Evolutionary conservation across 208 protist species (phyloP).

Genomic region (Crithidia fasciculata): DNA sequence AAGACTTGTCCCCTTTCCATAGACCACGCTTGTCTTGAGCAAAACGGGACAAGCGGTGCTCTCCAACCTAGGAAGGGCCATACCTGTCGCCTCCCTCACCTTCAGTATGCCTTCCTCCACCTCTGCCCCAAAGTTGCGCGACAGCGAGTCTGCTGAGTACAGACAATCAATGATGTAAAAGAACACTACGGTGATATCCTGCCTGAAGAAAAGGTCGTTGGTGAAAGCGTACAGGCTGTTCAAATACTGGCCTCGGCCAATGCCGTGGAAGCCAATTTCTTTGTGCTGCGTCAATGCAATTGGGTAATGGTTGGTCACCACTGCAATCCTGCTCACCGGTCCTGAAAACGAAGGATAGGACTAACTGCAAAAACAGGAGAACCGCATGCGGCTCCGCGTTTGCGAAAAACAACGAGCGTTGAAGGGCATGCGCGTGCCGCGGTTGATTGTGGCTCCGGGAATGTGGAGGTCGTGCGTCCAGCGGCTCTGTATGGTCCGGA

Average conservation of each 20-base stretch:
- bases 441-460: not conserved
- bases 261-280: constrained; percentile 3
- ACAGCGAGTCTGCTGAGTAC: constrained; percentile 6
- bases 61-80: not conserved
- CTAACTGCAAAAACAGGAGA: not conserved
- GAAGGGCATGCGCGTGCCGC: constrained; percentile 2
- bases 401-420: constrained; percentile 6
- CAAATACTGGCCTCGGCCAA: constrained; percentile 6
- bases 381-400: constrained; percentile 4
- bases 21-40: not conserved
- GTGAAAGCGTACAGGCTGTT: constrained; percentile 11
- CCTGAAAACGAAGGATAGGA: not conserved
- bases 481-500: not conserved
- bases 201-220: constrained; percentile 1
- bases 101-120: not conserved
- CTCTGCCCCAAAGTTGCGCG: not conserved
- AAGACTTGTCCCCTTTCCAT: constrained; percentile 1
- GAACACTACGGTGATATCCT: constrained; percentile 1
- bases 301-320: constrained; percentile 14
- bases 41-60: not conserved
- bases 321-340: not conserved
- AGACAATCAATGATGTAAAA: not conserved
- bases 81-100: not conserved
- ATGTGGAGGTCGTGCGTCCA: constrained; percentile 2
- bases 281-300: not conserved